Evolutionary conservation across 73 alveolate species (phyloP).

Genomic region (Blepharisma japonicum): DNA sequence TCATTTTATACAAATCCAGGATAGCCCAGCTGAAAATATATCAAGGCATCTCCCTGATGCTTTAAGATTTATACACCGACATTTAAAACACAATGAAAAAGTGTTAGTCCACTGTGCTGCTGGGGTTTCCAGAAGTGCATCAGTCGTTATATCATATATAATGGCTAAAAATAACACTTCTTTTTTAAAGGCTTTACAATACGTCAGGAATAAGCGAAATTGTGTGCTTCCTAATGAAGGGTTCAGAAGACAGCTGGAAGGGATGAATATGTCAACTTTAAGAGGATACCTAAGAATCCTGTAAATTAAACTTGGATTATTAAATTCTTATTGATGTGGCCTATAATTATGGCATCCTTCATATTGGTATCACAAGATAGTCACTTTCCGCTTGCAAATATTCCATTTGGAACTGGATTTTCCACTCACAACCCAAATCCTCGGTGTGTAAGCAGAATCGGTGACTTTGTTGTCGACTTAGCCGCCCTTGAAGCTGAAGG

Average conservation of each 20-base stretch:
- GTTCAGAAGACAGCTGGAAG: slow-evolving; percentile 31
- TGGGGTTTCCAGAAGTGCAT: slow-evolving; percentile 49
- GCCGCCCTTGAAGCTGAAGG: slow-evolving; percentile 62
- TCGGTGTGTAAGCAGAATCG: slow-evolving; percentile 67
- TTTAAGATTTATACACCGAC: too few relatives aligned
- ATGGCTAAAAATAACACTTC: slow-evolving; percentile 21
- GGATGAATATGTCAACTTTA: too few relatives aligned
- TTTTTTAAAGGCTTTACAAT: slow-evolving; percentile 38
- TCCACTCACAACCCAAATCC: slow-evolving; percentile 25
- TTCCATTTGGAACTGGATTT: slow-evolving; percentile 70
- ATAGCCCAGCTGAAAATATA: too few relatives aligned
- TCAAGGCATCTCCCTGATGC: too few relatives aligned
- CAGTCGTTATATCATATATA: slow-evolving; percentile 42
- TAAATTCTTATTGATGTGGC: too few relatives aligned
- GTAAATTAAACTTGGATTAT: too few relatives aligned
- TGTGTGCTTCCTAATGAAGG: slow-evolving; percentile 45
- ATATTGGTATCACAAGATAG: slow-evolving; percentile 25
- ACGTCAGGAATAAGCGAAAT: slow-evolving; percentile 27
- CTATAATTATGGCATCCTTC: slow-evolving; percentile 4
- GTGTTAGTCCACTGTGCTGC: slow-evolving; percentile 59
- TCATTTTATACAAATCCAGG: too few relatives aligned
- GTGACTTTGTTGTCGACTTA: slow-evolving; percentile 65
- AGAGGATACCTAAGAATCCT: too few relatives aligned
- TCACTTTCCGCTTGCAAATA: slow-evolving; percentile 74
- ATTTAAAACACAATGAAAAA: background rate